Conservation (phyloP, 139 green algal species). For the Desmodesmus armatus region DNA sequence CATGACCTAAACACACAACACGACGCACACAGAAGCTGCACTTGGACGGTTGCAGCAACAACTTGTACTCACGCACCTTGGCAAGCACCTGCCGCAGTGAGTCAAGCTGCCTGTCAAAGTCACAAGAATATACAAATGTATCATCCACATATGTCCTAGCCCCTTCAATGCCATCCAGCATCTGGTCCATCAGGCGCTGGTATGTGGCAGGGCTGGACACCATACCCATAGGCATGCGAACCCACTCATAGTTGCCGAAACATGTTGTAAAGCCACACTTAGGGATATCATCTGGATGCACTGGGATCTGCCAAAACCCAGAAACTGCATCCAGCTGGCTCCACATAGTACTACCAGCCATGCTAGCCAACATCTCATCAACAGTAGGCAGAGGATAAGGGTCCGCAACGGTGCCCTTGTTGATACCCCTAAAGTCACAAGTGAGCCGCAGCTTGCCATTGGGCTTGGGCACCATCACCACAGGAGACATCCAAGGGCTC, state of each 20-base stretch:
- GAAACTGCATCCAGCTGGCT: constrained; percentile 17
- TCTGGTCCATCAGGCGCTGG: constrained; percentile 45
- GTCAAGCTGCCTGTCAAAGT: constrained; percentile 22
- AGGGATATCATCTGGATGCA: neutral
- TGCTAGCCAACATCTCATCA: constrained; percentile 10
- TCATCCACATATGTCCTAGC: constrained; percentile 42
- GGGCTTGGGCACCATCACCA: too few species aligned
- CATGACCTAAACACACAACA: constrained; percentile 30
- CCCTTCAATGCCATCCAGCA: constrained; percentile 14
- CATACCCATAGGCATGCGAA: constrained; percentile 39
- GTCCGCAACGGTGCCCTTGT: neutral
- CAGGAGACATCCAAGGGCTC: too few species aligned
- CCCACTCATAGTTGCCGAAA: constrained; percentile 27
- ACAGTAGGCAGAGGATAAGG: constrained; percentile 24
- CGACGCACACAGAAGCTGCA: constrained; percentile 31
- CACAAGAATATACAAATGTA: constrained; percentile 22
- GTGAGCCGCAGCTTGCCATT: too few species aligned
- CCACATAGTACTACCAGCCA: constrained; percentile 16
- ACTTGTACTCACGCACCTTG: neutral
- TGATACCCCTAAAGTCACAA: neutral
- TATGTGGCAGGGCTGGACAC: constrained; percentile 16
- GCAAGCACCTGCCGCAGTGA: neutral
- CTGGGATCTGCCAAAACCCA: constrained; percentile 29
- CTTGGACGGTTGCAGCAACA: constrained; percentile 40
- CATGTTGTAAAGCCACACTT: constrained; percentile 22